Conservation (phyloP, 2,329 filamentous ascomycete species). For the Chrysoporthe puriensis region DNA sequence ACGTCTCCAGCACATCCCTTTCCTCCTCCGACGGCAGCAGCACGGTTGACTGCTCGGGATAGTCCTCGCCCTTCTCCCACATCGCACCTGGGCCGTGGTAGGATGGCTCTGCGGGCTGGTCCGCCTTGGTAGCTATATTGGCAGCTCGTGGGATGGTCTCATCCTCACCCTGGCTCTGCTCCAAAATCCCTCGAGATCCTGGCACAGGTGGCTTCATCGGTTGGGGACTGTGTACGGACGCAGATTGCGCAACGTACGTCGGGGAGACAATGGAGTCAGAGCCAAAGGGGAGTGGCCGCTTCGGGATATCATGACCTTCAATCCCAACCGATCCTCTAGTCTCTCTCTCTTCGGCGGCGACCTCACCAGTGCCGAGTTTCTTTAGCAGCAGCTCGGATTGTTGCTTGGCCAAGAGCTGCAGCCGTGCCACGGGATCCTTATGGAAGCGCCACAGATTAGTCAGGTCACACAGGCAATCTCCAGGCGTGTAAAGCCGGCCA, state of each 20-base stretch:
- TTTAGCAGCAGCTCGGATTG: slow-evolving; percentile 66
- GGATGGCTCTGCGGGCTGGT: slow-evolving; percentile 42
- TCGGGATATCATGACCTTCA: slow-evolving; percentile 45
- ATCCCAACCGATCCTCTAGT: slow-evolving; percentile 9
- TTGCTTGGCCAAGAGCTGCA: slow-evolving; percentile 70
- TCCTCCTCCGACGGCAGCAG: slow-evolving; percentile 46
- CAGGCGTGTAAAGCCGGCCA: slow-evolving; percentile 51
- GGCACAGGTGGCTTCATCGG: slow-evolving; percentile 38
- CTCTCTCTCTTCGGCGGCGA: slow-evolving; percentile 31
- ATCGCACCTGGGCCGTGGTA: slow-evolving; percentile 53
- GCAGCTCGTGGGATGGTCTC: slow-evolving; percentile 25
- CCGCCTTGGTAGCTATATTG: slow-evolving; percentile 18
- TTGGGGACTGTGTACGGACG: slow-evolving; percentile 43
- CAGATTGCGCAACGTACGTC: slow-evolving; percentile 47
- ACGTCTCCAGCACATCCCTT: slow-evolving; percentile 46
- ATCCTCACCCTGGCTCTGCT: slow-evolving; percentile 26
- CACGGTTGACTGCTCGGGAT: slow-evolving; percentile 43
- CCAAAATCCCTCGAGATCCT: slow-evolving; percentile 33
- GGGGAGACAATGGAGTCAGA: slow-evolving; percentile 52
- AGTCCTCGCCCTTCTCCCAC: slow-evolving; percentile 56
- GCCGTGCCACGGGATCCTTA: slow-evolving; percentile 71
- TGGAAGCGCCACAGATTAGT: slow-evolving; percentile 55
- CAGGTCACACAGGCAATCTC: slow-evolving; percentile 59
- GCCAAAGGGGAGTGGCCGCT: slow-evolving; percentile 55
- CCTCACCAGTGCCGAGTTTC: slow-evolving; percentile 48